Percentiles rank a stretch among this genome's conserved stretches.
phyloP scores from a whole-genome alignment of 2,329 filamentous ascomycete species.

The Chrysosporium queenslandicum region DNA sequence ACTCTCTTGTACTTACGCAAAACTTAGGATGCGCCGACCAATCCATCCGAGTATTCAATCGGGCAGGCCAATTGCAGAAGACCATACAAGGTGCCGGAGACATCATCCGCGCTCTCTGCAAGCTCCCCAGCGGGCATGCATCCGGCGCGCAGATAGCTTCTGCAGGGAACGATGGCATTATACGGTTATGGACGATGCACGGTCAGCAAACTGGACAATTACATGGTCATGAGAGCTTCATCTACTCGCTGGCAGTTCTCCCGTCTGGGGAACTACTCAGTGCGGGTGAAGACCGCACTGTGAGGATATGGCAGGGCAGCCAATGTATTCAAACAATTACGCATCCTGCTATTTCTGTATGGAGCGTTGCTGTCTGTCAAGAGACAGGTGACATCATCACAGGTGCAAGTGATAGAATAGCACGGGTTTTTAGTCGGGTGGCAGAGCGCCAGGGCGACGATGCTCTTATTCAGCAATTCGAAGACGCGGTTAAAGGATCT shows the following conservation, averaged over 20 bases:
- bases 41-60: constrained; percentile 71
- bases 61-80: constrained; percentile 52
- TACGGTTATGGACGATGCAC: constrained; percentile 75
- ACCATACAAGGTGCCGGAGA: constrained; percentile 63
- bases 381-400: constrained; percentile 88
- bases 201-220: constrained; percentile 68
- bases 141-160: constrained; percentile 89
- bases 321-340: constrained; percentile 92
- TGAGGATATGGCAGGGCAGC: constrained; percentile 73
- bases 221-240: constrained; percentile 85
- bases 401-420: constrained; percentile 77
- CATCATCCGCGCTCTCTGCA: constrained; percentile 79
- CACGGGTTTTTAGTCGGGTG: constrained; percentile 72
- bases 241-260: constrained; percentile 70
- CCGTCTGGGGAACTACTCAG: constrained; percentile 83
- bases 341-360: constrained; percentile 92
- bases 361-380: constrained; percentile 73
- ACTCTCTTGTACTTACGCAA: neutral
- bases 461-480: constrained; percentile 61
- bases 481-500: constrained; percentile 70
- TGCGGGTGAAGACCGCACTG: constrained; percentile 86
- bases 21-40: constrained; percentile 69
- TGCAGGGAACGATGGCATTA: constrained; percentile 82
- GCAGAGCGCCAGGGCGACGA: constrained; percentile 59
- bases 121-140: constrained; percentile 62